phyloP scores from a whole-genome alignment of 345 rosid species.

The Isatis tinctoria region DNA sequence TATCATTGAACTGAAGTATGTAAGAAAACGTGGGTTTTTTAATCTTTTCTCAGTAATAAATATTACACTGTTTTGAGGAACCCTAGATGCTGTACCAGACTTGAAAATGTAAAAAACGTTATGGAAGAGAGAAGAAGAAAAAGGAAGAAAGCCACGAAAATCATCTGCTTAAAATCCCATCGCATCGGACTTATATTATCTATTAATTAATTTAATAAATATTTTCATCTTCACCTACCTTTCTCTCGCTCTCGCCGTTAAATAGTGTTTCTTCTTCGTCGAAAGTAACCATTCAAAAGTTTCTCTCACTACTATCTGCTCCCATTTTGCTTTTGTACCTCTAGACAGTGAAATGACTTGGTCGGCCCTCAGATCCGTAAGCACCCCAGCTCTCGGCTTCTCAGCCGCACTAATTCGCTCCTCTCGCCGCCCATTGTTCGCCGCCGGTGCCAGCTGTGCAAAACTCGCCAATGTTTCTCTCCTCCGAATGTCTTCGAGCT shows the following conservation, averaged over 20 bases:
- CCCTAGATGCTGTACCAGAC: no score
- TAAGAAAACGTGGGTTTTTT: no score
- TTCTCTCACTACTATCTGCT: background rate
- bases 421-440: constrained; percentile 25
- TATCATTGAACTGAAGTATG: no score
- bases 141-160: constrained; percentile 21
- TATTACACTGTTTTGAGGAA: no score
- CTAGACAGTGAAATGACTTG: constrained; percentile 32
- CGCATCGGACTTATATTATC: background rate
- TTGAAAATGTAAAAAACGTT: constrained; percentile 18
- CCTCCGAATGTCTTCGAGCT: constrained; percentile 29
- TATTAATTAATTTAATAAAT: background rate
- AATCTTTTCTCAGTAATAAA: no score
- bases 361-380: constrained; percentile 30
- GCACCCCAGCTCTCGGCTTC: constrained; percentile 23
- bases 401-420: constrained; percentile 31
- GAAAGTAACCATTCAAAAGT: no score
- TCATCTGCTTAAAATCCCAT: constrained; percentile 35
- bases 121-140: background rate
- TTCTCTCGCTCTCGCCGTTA: background rate
- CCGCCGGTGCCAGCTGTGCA: constrained; percentile 32
- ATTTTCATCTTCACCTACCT: constrained; percentile 29
- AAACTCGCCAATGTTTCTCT: constrained; percentile 28
- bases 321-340: background rate
- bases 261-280: no score